phyloP scores from a whole-genome alignment of 371 early-diverging fungal genomes.

The Zychaea mexicana region DNA sequence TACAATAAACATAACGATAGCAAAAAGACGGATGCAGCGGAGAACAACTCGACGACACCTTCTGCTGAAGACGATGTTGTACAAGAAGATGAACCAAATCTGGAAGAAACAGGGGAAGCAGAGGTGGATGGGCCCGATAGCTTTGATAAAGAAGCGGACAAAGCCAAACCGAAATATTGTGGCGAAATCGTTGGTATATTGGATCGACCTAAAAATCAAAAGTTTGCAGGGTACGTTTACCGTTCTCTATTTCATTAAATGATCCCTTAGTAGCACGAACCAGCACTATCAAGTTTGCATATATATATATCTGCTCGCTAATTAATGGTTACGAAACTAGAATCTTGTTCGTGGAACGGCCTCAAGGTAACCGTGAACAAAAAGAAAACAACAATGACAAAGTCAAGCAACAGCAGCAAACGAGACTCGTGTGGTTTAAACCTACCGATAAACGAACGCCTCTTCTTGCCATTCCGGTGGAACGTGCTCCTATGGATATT shows the following conservation, averaged over 20 bases:
- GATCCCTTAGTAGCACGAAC: not conserved
- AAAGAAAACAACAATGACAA: slow-evolving; percentile 18
- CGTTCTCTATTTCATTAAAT: not conserved
- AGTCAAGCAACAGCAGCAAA: slow-evolving; percentile 8
- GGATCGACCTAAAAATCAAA: slow-evolving; percentile 29
- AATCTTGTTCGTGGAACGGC: not conserved
- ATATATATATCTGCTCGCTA: not conserved
- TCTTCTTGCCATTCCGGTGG: slow-evolving; percentile 52
- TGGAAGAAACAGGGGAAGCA: slow-evolving; percentile 16
- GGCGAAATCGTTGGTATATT: slow-evolving; percentile 62
- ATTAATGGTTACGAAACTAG: not conserved
- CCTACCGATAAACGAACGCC: slow-evolving; percentile 69
- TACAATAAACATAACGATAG: slow-evolving; percentile 7
- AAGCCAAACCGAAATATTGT: slow-evolving; percentile 50
- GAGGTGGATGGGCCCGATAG: slow-evolving; percentile 7
- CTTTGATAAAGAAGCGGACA: slow-evolving; percentile 11
- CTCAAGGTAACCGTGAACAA: slow-evolving; percentile 4
- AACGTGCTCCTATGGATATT: slow-evolving; percentile 43
- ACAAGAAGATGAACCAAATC: not conserved
- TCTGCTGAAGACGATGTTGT: slow-evolving; percentile 1
- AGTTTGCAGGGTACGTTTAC: slow-evolving; percentile 19
- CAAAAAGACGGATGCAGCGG: not conserved
- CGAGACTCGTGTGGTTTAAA: slow-evolving; percentile 55
- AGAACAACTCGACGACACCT: not conserved
- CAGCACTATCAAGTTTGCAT: not conserved